Evolutionary conservation across 2,329 filamentous ascomycete species (phyloP).

Genomic region (Pestalotiopsis sp.): DNA sequence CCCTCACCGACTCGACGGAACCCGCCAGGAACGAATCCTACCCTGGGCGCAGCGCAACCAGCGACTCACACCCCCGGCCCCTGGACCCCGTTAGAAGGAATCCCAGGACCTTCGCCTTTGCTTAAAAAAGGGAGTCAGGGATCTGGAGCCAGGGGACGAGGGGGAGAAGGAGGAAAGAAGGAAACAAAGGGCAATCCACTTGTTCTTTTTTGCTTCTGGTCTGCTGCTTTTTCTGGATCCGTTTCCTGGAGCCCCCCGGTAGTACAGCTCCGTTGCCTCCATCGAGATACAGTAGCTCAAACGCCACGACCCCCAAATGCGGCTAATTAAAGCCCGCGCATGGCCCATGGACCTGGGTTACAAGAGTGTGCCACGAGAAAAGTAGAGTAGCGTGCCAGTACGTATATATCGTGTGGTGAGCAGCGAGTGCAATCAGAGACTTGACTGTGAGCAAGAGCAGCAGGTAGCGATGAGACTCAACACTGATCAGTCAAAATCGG

Average conservation of each 20-base stretch:
- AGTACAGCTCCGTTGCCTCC: neutral
- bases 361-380: neutral
- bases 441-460: too few species aligned
- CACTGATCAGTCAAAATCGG: too few species aligned
- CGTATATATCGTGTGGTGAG: neutral
- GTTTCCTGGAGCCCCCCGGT: conserved; percentile 1
- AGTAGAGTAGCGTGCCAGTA: neutral
- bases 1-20: conserved; percentile 11
- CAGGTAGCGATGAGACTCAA: too few species aligned
- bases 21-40: conserved; percentile 5
- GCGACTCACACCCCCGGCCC: neutral
- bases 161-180: neutral
- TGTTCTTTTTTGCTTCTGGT: conserved; percentile 15
- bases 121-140: conserved; percentile 2
- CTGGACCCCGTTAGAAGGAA: conserved; percentile 2
- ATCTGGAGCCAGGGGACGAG: neutral
- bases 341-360: neutral
- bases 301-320: conserved; percentile 10
- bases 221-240: neutral
- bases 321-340: conserved; percentile 10
- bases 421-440: too few species aligned
- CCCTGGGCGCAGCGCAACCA: neutral
- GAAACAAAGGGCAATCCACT: conserved; percentile 9
- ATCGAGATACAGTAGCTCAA: neutral
- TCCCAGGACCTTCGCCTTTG: conserved; percentile 1